These are phyloP conservation scores for Cenchrus fungigraminus DNA, from an alignment of 176 grass and related monocot species.

Conservation along the genomic window DNA sequence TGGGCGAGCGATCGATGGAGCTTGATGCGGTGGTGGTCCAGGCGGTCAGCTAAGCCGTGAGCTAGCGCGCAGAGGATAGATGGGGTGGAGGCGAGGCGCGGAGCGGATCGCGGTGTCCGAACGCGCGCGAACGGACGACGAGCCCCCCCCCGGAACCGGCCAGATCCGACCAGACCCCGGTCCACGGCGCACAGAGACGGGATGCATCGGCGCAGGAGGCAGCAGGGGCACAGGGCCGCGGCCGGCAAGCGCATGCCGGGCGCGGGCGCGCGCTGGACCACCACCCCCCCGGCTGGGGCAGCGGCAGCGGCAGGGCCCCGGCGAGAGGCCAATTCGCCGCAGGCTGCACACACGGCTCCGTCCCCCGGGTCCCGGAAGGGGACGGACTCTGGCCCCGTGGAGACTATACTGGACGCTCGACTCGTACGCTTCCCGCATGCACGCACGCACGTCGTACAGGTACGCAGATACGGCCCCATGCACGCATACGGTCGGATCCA, in stretches of 20 bases:
- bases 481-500: neutral
- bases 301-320: too few relatives aligned
- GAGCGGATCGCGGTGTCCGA: neutral
- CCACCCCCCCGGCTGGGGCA: too few relatives aligned
- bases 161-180: conserved; percentile 69
- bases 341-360: too few relatives aligned
- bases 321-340: neutral
- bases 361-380: too few relatives aligned
- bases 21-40: too few relatives aligned
- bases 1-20: neutral
- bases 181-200: conserved; percentile 60
- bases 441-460: too few relatives aligned
- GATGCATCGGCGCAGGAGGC: conserved; percentile 45
- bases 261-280: conserved; percentile 37
- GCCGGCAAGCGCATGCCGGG: conserved; percentile 24
- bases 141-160: conserved; percentile 25
- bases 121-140: neutral
- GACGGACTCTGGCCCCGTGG: neutral
- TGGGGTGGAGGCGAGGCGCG: too few relatives aligned
- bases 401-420: too few relatives aligned
- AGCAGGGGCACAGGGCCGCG: neutral
- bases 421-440: too few relatives aligned
- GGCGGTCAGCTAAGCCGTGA: neutral
- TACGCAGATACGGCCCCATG: neutral
- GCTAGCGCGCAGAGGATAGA: too few relatives aligned